Base-by-base conservation (phyloP, 495 filamentous ascomycete species). In the Alectoria sarmentosa region DNA sequence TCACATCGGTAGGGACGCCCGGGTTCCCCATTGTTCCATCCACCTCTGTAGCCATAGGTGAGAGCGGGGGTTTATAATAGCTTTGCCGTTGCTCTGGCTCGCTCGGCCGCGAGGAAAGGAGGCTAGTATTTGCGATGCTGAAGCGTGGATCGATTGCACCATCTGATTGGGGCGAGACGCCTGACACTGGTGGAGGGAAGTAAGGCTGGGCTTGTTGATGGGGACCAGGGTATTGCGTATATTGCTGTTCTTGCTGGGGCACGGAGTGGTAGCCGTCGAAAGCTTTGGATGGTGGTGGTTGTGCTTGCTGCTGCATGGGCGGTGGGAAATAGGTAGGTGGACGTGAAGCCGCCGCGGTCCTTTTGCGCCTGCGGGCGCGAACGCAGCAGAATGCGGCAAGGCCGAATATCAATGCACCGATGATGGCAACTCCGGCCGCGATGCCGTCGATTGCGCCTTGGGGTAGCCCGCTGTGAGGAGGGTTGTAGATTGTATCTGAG, bases 371-470 rank as follows among this genome's bases (percentile, higher is more conserved):
- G 23, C 67, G 60, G 19, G n/a, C n/a, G 23, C 61, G 55, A 38
- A 69, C 28, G 38, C 65, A 66, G 32, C 36, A 64, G 36, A 60
- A 61, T 9, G 48, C 52, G 14, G 58, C 58, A 39, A 64, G 37
- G 28, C 42, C 61, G 26, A 69, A 17, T 36, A 64, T 52, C 9
- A 48, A 21, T 8, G 28, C 44, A 17, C 62, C 41, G 17, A 66
- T 15, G 26, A 69, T 8, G 34, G 59, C 61, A 39, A 30, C 60
- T 30, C 23, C 67, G 26, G 59, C 61, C 10, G 65, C 61, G 28
- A 69, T 69, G 5, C 64, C 67, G 28, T 58, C 64, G 13, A 69
- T 58, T 34, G 67, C 67, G 37, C 37, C 58, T 48, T 48, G n/a
- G 14, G 66, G 34, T 14, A 68, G 59, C 28, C 66, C 66, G 14